These are phyloP conservation scores for Cenchrus fungigraminus DNA, from an alignment of 176 grass and related monocot genomes.

Conservation along the genomic window DNA sequence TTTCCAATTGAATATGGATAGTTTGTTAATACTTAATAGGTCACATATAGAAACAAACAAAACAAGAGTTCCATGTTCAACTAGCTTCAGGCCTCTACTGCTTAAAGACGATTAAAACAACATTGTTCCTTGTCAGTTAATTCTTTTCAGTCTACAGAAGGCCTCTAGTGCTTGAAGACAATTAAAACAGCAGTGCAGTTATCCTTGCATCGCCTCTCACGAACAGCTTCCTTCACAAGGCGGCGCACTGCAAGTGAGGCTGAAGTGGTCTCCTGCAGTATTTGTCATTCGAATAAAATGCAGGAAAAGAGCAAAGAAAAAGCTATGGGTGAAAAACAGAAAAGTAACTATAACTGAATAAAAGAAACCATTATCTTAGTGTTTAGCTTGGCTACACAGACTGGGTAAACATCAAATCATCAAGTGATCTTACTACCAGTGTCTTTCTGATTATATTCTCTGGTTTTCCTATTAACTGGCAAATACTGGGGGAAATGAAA, in stretches of 20 bases:
- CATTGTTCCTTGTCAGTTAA: background rate
- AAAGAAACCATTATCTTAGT: background rate
- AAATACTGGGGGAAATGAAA: background rate
- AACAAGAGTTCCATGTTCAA: background rate
- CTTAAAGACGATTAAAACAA: background rate
- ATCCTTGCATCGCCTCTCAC: slow-evolving; percentile 92
- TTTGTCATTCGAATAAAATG: background rate
- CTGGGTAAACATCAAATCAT: background rate
- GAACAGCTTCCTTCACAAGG: slow-evolving; percentile 82
- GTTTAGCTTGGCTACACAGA: background rate
- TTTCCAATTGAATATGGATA: background rate
- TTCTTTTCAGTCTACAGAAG: background rate
- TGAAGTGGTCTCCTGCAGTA: slow-evolving; percentile 71
- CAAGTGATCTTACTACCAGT: background rate
- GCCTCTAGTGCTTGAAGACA: slow-evolving; percentile 62
- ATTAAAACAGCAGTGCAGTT: slow-evolving; percentile 90
- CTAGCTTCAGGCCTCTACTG: background rate
- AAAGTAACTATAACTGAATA: background rate
- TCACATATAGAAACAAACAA: background rate
- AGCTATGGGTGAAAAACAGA: background rate
- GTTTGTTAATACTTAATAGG: background rate
- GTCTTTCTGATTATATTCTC: slow-evolving; percentile 15
- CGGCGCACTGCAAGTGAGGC: slow-evolving; percentile 65
- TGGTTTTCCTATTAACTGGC: background rate
- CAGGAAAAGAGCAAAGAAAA: background rate